Conservation (phyloP, 345 rosid genomes). For the Noccaea caerulescens region DNA sequence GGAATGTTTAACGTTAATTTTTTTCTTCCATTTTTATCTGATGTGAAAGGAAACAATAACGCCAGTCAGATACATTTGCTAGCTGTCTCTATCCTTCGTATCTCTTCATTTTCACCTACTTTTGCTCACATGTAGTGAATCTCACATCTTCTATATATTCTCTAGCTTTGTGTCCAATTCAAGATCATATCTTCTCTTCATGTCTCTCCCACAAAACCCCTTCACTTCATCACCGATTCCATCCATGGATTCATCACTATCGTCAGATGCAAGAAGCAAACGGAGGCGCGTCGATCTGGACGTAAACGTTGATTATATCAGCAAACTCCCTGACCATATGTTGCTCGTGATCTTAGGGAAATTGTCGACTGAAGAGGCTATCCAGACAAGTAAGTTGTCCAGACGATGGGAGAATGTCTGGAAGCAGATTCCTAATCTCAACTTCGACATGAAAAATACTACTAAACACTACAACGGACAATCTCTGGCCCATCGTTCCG, state of each 20-base stretch:
- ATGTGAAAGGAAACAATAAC: background rate
- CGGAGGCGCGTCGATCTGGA: too few species aligned
- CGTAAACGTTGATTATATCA: background rate
- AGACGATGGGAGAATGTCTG: background rate
- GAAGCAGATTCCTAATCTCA: background rate
- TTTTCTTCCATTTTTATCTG: background rate
- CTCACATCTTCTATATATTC: background rate
- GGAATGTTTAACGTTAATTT: background rate
- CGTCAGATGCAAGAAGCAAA: background rate
- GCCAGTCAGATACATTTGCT: background rate
- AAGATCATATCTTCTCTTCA: background rate
- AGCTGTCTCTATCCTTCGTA: background rate
- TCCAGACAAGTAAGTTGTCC: slow-evolving; percentile 11
- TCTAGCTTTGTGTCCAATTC: background rate
- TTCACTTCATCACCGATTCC: background rate
- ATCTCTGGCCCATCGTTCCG: too few species aligned
- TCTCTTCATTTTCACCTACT: background rate
- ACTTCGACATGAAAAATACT: background rate
- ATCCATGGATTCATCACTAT: background rate
- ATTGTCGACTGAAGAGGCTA: background rate
- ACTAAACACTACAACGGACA: too few species aligned
- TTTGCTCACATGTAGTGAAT: background rate
- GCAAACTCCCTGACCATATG: background rate
- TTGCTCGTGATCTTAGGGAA: background rate
- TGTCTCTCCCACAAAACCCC: slow-evolving; percentile 15